A percentile compares a stretch with the other conserved stretches of the same genome.
Evolutionary conservation across 2,329 filamentous ascomycete genomes (phyloP).

Genomic region (Trichoderma harzianum): DNA sequence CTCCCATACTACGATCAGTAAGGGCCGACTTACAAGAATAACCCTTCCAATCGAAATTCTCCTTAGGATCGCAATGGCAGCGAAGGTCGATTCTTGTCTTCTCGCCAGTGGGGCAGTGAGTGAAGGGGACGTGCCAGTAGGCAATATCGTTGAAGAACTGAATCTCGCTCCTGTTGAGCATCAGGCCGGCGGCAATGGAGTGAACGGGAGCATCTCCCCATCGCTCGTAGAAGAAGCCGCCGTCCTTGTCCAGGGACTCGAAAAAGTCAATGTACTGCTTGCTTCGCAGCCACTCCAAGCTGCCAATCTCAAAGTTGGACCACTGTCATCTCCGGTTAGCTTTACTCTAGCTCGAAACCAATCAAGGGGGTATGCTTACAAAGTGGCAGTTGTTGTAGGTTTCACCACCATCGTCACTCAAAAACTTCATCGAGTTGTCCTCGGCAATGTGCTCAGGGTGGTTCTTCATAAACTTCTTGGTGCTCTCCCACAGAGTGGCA

Average conservation of each 20-base stretch:
- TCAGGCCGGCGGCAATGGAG: slow-evolving; percentile 86
- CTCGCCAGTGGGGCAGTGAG: slow-evolving; percentile 92
- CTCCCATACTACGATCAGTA: not conserved
- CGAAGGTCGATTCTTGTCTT: slow-evolving; percentile 78
- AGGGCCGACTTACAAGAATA: slow-evolving; percentile 74
- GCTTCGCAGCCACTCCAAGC: slow-evolving; percentile 88
- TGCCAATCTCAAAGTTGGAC: slow-evolving; percentile 99
- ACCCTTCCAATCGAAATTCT: slow-evolving; percentile 99
- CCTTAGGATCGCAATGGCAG: slow-evolving; percentile 90
- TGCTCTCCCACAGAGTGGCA: slow-evolving; percentile 90
- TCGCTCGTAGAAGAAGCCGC: slow-evolving; percentile 98
- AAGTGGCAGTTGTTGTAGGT: slow-evolving; percentile 98
- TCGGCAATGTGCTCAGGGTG: slow-evolving; percentile 83
- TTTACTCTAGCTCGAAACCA: no score
- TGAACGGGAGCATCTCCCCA: slow-evolving; percentile 98
- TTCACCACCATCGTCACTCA: slow-evolving; percentile 87
- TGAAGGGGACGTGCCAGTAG: slow-evolving; percentile 97
- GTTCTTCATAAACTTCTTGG: slow-evolving; percentile 88
- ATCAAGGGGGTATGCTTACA: slow-evolving; percentile 48
- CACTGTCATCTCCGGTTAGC: slow-evolving; percentile 54
- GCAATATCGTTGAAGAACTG: slow-evolving; percentile 99
- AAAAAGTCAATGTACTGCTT: slow-evolving; percentile 90
- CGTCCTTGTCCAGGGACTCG: slow-evolving; percentile 78
- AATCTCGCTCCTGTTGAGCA: slow-evolving; percentile 88
- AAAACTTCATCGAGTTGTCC: slow-evolving; percentile 83